Evolutionary conservation across 331 rosid genomes (phyloP).

Genomic region (Malus hybrid): DNA sequence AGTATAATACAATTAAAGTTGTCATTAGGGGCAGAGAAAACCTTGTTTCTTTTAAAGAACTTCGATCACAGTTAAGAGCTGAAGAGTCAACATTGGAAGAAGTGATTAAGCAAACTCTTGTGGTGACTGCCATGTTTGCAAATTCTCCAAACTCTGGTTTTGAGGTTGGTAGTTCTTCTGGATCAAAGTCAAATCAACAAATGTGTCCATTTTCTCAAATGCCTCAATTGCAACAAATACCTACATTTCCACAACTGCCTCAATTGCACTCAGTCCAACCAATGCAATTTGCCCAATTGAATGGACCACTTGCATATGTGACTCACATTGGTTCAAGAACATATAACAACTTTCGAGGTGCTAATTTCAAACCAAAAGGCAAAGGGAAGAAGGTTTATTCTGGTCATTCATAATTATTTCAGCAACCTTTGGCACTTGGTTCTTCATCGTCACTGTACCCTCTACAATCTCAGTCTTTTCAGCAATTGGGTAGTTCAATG

Average conservation of each 20-base stretch:
- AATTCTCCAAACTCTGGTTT: neutral
- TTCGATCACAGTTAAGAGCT: neutral
- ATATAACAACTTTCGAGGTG: neutral
- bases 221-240: too few relatives aligned
- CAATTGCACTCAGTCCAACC: neutral
- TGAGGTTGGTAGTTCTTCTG: neutral
- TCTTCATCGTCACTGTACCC: too few relatives aligned
- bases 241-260: too few relatives aligned
- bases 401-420: too few relatives aligned
- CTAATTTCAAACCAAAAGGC: neutral
- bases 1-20: neutral
- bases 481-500: too few relatives aligned
- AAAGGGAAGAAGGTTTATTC: too few relatives aligned
- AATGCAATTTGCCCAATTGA: neutral
- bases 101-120: neutral
- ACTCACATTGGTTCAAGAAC: accelerated
- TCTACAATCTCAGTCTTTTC: too few relatives aligned
- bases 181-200: neutral
- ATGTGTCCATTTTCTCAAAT: too few relatives aligned
- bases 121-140: neutral
- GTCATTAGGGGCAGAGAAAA: neutral
- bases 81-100: neutral
- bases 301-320: neutral
- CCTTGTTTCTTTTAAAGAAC: neutral
- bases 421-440: too few relatives aligned